phyloP scores from a whole-genome alignment of 495 filamentous ascomycete species.

The Penicillium parvum region DNA sequence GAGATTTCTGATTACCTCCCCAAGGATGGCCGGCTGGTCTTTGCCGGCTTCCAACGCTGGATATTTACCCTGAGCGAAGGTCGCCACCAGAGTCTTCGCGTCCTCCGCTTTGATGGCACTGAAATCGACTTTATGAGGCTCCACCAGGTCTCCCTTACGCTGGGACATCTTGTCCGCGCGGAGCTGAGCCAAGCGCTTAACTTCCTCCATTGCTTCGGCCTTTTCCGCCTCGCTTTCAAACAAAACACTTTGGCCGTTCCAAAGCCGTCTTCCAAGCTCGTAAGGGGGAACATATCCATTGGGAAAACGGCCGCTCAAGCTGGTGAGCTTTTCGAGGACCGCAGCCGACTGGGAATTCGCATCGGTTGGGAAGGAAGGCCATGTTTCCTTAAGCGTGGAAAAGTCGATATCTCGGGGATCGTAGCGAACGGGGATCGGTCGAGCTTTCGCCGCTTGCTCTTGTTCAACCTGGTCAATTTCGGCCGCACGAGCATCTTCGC shows the following conservation, averaged over 20 bases:
- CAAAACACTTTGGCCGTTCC: conserved; percentile 37
- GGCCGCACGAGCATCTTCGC: conserved; percentile 16
- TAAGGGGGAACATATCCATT: conserved; percentile 38
- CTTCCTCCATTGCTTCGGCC: conserved; percentile 31
- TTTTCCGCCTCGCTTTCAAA: conserved; percentile 41
- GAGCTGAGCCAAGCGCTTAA: conserved; percentile 32
- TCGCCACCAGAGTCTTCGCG: conserved; percentile 59
- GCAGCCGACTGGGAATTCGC: conserved; percentile 25
- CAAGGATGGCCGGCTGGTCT: conserved; percentile 28
- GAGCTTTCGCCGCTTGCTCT: conserved; percentile 29
- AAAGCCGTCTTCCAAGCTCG: conserved; percentile 38
- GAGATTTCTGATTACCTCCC: conserved; percentile 35
- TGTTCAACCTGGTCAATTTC: conserved; percentile 31
- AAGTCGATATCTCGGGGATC: conserved; percentile 28
- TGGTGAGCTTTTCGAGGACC: conserved; percentile 36
- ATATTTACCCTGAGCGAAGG: conserved; percentile 60
- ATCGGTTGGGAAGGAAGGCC: conserved; percentile 40
- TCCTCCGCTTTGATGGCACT: conserved; percentile 52
- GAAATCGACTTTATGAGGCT: conserved; percentile 33
- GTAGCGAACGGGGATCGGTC: conserved; percentile 32
- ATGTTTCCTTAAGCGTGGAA: conserved; percentile 33
- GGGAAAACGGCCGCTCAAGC: conserved; percentile 31
- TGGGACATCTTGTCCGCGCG: conserved; percentile 42
- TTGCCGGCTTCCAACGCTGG: conserved; percentile 14
- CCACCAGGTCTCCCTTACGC: conserved; percentile 36